A percentile compares a stretch with the other conserved stretches of the same genome.
phyloP scores from a whole-genome alignment of 208 protist genomes.

The Phytomonas francai region DNA sequence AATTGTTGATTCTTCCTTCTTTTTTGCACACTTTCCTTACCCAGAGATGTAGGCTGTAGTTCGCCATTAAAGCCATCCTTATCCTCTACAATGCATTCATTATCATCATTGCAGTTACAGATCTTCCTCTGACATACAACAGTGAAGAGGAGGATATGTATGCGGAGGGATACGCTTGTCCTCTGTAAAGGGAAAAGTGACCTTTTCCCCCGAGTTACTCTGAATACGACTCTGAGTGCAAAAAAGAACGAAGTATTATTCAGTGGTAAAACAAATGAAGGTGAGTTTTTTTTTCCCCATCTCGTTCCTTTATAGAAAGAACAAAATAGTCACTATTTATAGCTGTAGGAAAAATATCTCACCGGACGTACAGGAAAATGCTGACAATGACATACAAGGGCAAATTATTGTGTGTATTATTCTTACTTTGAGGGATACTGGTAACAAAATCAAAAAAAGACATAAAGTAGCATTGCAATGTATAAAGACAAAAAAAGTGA shows the following conservation, averaged over 20 bases:
- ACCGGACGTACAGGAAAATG: background rate
- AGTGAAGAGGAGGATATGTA: background rate
- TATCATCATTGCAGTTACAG: background rate
- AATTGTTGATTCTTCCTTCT: conserved; percentile 10
- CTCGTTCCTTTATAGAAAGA: background rate
- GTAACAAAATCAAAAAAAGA: conserved; percentile 4
- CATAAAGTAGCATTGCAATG: background rate
- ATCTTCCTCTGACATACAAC: background rate
- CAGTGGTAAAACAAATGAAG: background rate
- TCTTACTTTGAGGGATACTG: conserved; percentile 1
- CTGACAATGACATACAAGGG: background rate
- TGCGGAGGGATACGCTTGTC: background rate
- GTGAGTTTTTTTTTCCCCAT: background rate
- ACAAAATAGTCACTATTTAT: background rate
- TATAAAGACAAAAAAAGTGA: conserved; percentile 10
- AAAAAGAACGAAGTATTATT: background rate
- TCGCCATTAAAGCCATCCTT: background rate
- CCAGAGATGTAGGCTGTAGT: background rate
- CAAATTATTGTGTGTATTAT: conserved; percentile 2
- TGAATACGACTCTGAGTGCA: background rate
- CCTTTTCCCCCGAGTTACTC: background rate
- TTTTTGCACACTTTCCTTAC: conserved; percentile 3
- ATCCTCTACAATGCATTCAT: background rate
- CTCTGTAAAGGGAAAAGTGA: background rate
- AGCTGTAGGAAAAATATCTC: background rate